A percentile compares a stretch with the other conserved stretches of the same genome.
Evolutionary conservation across 1,284 basidiomycete genomes (phyloP).

Genomic region (Xerocomus minutiporus): DNA sequence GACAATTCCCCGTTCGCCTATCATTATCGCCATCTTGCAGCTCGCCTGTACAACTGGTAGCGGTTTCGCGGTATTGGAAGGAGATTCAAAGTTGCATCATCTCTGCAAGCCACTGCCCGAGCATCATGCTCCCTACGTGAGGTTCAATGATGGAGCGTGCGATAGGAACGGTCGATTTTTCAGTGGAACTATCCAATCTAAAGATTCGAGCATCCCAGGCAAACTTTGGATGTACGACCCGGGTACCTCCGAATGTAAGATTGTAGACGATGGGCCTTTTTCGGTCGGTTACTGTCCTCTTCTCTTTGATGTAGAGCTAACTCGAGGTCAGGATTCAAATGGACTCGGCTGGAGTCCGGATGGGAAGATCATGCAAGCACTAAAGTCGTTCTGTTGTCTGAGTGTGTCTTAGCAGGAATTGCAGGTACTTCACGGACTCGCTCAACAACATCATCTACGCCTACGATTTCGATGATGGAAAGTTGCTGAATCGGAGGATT

Average conservation of each 20-base stretch:
- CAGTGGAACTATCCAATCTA: constrained; percentile 55
- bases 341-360: constrained; percentile 26
- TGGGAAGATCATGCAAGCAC: constrained; percentile 22
- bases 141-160: constrained; percentile 70
- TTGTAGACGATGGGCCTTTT: constrained; percentile 63
- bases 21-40: constrained; percentile 1
- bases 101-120: constrained; percentile 46
- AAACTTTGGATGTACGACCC: constrained; percentile 60
- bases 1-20: neutral
- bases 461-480: constrained; percentile 59
- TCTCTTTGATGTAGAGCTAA: neutral
- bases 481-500: constrained; percentile 50
- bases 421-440: constrained; percentile 67
- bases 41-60: constrained; percentile 20
- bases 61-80: constrained; percentile 20
- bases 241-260: constrained; percentile 37
- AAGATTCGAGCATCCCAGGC: constrained; percentile 48
- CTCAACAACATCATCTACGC: constrained; percentile 58
- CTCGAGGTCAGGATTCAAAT: constrained; percentile 15
- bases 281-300: constrained; percentile 40
- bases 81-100: constrained; percentile 13
- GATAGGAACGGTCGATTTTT: constrained; percentile 61
- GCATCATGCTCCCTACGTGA: constrained; percentile 40
- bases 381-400: neutral
- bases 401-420: constrained; percentile 4